Evolutionary conservation across 129 eudicot genomes (phyloP).

Genomic region (Solidago caesia): DNA sequence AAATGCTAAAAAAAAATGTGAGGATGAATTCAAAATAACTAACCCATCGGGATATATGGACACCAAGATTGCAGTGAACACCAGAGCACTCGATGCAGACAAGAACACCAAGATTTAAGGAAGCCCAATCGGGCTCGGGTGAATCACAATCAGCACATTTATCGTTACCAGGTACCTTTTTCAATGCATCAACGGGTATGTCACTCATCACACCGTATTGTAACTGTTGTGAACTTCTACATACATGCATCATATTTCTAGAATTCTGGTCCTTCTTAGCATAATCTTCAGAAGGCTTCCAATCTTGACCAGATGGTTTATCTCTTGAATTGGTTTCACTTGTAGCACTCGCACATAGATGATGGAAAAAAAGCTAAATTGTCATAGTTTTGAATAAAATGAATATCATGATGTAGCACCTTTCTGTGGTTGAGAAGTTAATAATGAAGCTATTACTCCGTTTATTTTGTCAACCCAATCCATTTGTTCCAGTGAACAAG

Average conservation of each 20-base stretch:
- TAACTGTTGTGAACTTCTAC: slow-evolving; percentile 61
- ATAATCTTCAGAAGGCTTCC: slow-evolving; percentile 35
- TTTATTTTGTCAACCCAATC: slow-evolving; percentile 93
- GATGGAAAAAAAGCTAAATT: slow-evolving; percentile 29
- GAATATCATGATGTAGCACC: slow-evolving; percentile 37
- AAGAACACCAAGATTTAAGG: slow-evolving; percentile 84
- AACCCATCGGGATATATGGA: slow-evolving; percentile 92
- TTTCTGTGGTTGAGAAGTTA: slow-evolving; percentile 67
- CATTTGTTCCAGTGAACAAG: slow-evolving; percentile 65
- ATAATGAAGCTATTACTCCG: slow-evolving; percentile 80
- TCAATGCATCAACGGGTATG: slow-evolving; percentile 57
- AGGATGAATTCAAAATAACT: slow-evolving; percentile 17
- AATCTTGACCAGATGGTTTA: slow-evolving; percentile 48
- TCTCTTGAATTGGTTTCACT: slow-evolving; percentile 46
- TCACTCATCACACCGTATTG: slow-evolving; percentile 42
- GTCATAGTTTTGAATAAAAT: neutral
- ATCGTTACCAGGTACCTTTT: slow-evolving; percentile 66
- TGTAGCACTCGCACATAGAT: slow-evolving; percentile 52
- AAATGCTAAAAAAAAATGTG: neutral
- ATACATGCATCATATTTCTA: slow-evolving; percentile 43
- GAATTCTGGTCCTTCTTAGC: slow-evolving; percentile 42
- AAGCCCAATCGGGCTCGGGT: slow-evolving; percentile 93
- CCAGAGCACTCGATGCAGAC: slow-evolving; percentile 94
- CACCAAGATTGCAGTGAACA: slow-evolving; percentile 76
- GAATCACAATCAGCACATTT: slow-evolving; percentile 95